Conservation (phyloP, 768 basidiomycete genomes). For the Chiua virens region DNA sequence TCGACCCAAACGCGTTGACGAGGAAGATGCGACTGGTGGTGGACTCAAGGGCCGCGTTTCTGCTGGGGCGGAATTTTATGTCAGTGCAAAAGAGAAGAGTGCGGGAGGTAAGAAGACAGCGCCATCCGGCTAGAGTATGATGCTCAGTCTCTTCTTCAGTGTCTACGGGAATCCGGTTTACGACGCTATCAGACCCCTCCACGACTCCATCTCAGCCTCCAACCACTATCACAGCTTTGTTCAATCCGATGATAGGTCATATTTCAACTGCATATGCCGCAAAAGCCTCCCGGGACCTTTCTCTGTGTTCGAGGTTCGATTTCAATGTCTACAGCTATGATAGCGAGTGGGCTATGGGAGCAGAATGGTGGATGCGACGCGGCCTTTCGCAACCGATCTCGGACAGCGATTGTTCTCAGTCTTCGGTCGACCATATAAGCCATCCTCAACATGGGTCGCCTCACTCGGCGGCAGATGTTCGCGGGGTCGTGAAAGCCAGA, state of each 20-base stretch:
- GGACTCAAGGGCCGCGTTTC: conserved; percentile 90
- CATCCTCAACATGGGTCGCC: conserved; percentile 7
- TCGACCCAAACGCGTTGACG: conserved; percentile 80
- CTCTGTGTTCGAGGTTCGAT: conserved; percentile 87
- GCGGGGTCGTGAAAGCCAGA: conserved; percentile 86
- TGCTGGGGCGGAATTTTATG: conserved; percentile 90
- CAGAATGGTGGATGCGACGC: conserved; percentile 92
- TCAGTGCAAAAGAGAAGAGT: conserved; percentile 90
- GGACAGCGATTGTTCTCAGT: conserved; percentile 9
- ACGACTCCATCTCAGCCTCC: conserved; percentile 75
- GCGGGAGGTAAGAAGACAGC: conserved; percentile 66
- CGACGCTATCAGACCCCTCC: conserved; percentile 82
- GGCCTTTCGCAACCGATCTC: conserved; percentile 33
- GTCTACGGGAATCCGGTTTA: conserved; percentile 92
- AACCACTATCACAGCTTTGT: conserved; percentile 90
- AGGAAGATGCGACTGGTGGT: conserved; percentile 90
- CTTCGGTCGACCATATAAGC: conserved; percentile 1
- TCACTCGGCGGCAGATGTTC: conserved; percentile 40
- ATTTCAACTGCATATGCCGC: conserved; percentile 90
- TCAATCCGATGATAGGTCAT: conserved; percentile 96
- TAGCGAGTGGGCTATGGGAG: conserved; percentile 93
- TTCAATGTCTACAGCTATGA: conserved; percentile 98
- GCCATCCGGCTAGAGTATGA: background rate
- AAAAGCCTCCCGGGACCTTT: conserved; percentile 79
- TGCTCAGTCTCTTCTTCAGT: conserved; percentile 45